These are phyloP conservation scores for Blumeriella jaapii DNA, from an alignment of 2,329 filamentous ascomycete species.

Conservation along the genomic window DNA sequence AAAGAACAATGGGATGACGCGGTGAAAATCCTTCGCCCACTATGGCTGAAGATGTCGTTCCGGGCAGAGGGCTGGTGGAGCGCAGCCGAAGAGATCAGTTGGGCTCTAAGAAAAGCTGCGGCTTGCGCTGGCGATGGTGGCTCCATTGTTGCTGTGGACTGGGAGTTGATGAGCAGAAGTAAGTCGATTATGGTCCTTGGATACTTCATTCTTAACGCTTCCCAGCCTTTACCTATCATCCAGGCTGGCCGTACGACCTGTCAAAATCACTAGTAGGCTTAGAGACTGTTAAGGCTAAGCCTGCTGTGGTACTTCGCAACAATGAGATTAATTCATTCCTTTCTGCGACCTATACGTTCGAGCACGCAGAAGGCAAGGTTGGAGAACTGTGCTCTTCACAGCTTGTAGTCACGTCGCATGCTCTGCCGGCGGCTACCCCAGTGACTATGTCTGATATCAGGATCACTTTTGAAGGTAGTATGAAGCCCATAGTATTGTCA, in stretches of 20 bases:
- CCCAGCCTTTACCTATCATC: constrained; percentile 41
- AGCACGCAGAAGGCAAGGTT: constrained; percentile 45
- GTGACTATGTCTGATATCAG: constrained; percentile 40
- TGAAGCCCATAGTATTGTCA: constrained; percentile 42
- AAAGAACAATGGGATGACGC: constrained; percentile 41
- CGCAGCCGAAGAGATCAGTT: constrained; percentile 47
- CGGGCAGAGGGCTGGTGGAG: constrained; percentile 48
- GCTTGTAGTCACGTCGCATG: constrained; percentile 44
- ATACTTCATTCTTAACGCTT: constrained; percentile 13
- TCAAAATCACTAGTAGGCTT: constrained; percentile 43
- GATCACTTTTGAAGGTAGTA: constrained; percentile 44
- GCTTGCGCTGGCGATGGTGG: constrained; percentile 39
- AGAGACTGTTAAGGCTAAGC: constrained; percentile 31
- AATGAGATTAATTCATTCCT: constrained; percentile 42
- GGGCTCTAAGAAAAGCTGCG: constrained; percentile 48
- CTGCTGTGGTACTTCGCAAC: constrained; percentile 39
- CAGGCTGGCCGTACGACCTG: constrained; percentile 51
- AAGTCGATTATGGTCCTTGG: constrained; percentile 24
- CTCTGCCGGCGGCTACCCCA: constrained; percentile 39
- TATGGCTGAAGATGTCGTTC: constrained; percentile 47
- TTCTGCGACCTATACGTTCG: constrained; percentile 45
- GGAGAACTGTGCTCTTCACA: constrained; percentile 49
- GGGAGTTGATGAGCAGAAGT: constrained; percentile 52
- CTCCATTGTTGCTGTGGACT: constrained; percentile 49
- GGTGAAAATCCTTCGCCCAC: constrained; percentile 40